Evolutionary conservation across 2,329 filamentous ascomycete genomes (phyloP), one percentile per base, ranked within the genome.

Genomic region (Fusarium tuaranense): DNA sequence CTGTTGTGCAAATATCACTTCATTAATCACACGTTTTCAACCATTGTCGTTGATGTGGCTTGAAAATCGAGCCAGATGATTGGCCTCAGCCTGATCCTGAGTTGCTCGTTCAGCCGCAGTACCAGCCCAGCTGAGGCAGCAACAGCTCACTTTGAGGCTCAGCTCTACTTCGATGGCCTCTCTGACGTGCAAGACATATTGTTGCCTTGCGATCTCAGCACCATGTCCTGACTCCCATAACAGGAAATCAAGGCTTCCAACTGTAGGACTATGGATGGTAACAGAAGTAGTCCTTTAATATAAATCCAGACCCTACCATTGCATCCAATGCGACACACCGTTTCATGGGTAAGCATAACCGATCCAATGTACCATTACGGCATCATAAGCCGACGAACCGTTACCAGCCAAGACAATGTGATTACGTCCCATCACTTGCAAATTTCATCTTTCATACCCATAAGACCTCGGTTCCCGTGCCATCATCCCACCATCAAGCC

Each of bases 401-500:
- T 53, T 53, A 51, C 4, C 16, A 34, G 46, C 46, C 46, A 51
- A 51, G 46, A 6, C 16, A n/a, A 51, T 51, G 25, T 51, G 16
- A 53, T 32, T n/a, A n/a, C 48, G 25, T 27, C 12, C 18, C 25
- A 53, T 53, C 25, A 53, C 25, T 53, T n/a, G 18, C 48, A 53
- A 53, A n/a, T 27, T n/a, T 53, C 48, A 30, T 32, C 25, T 27
- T 30, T 8, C 5, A 27, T 51, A 14, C 44, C 25, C 46, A 53
- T 12, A 32, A 53, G 18, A 32, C 48, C 48, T 53, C 48, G 48
- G 48, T 32, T 32, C 48, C 48, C 48, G 48, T 53, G 48, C 10
- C 10, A 27, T 32, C 48, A 53, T 53, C 48, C 48, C 48, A 53
- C 46, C 27, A 58, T 20, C 30, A 58, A 34, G 53, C 53, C 46